Evolutionary conservation across 2,329 filamentous ascomycete genomes (phyloP).

Genomic region (Diaporthe citrichinensis): DNA sequence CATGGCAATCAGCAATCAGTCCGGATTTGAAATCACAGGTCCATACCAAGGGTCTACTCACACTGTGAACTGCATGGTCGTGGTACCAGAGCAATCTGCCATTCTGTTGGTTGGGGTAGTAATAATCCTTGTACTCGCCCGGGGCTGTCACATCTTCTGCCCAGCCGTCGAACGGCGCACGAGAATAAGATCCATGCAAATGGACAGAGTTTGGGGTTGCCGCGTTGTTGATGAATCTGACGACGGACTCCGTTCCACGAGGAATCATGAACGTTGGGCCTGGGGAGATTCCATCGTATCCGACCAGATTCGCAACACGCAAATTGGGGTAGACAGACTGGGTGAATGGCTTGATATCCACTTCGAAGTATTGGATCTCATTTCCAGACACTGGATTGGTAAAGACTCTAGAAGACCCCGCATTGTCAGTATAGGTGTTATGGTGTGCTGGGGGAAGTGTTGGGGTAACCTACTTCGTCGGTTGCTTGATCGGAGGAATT

Average conservation of each 20-base stretch:
- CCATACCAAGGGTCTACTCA: slow-evolving; percentile 42
- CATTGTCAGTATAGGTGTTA: slow-evolving; percentile 16
- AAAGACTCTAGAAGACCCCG: slow-evolving; percentile 47
- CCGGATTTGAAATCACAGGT: neutral
- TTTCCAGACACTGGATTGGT: slow-evolving; percentile 54
- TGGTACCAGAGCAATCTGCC: slow-evolving; percentile 72
- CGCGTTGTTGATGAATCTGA: slow-evolving; percentile 67
- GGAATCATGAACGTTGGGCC: slow-evolving; percentile 67
- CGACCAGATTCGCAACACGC: slow-evolving; percentile 50
- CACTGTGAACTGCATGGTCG: slow-evolving; percentile 56
- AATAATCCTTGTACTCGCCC: slow-evolving; percentile 73
- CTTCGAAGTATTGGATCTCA: slow-evolving; percentile 54
- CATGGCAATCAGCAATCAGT: slow-evolving; percentile 44
- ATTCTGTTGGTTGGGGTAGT: slow-evolving; percentile 70
- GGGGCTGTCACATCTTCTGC: slow-evolving; percentile 62
- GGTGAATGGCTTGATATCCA: slow-evolving; percentile 51
- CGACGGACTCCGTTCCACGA: slow-evolving; percentile 64
- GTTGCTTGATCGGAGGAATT: slow-evolving; percentile 58
- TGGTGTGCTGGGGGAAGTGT: neutral
- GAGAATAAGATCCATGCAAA: slow-evolving; percentile 67
- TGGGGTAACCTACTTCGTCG: slow-evolving; percentile 53
- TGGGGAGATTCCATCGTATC: slow-evolving; percentile 69
- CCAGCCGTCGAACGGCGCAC: slow-evolving; percentile 65
- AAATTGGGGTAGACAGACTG: slow-evolving; percentile 56
- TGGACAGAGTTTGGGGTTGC: slow-evolving; percentile 62